A percentile compares a stretch with the other conserved stretches of the same genome.
Conservation (phyloP, 2,329 filamentous ascomycete species). For the Colletotrichum liriopes region DNA sequence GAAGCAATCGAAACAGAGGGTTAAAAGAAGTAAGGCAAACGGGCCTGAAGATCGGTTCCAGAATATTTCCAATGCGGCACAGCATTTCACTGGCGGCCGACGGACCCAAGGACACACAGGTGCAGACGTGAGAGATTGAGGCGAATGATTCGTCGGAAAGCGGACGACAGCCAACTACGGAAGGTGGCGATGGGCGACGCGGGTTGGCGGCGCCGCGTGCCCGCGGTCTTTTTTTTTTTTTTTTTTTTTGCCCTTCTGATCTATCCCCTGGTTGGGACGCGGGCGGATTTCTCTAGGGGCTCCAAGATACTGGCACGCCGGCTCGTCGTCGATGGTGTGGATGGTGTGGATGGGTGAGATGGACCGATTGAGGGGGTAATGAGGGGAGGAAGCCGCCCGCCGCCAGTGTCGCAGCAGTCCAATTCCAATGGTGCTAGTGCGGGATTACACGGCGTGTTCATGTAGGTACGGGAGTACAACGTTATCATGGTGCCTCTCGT, state of each 20-base stretch:
- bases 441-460: conserved; percentile 19
- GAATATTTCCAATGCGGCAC: conserved; percentile 35
- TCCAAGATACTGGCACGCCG: conserved; percentile 12
- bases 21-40: conserved; percentile 3
- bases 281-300: conserved; percentile 2
- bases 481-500: not conserved
- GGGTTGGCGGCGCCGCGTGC: conserved; percentile 15
- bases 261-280: conserved; percentile 11
- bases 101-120: conserved; percentile 4
- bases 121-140: conserved; percentile 18
- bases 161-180: conserved; percentile 13
- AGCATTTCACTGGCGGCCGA: conserved; percentile 6
- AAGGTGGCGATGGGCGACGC: conserved; percentile 30
- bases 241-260: not conserved
- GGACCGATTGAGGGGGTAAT: conserved; percentile 20
- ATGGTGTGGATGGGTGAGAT: conserved; percentile 19
- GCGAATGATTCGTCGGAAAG: conserved; percentile 28
- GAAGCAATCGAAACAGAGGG: not conserved
- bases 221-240: not conserved
- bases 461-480: not conserved
- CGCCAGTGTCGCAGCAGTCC: conserved; percentile 6
- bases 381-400: conserved; percentile 21
- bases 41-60: conserved; percentile 31
- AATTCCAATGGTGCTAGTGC: not conserved
- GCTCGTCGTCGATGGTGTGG: not conserved